Percentiles rank a stretch among this genome's conserved stretches.
These are phyloP conservation scores for Umbellularia californica DNA, from an alignment of 164 flowering plant species.

Conservation along the genomic window DNA sequence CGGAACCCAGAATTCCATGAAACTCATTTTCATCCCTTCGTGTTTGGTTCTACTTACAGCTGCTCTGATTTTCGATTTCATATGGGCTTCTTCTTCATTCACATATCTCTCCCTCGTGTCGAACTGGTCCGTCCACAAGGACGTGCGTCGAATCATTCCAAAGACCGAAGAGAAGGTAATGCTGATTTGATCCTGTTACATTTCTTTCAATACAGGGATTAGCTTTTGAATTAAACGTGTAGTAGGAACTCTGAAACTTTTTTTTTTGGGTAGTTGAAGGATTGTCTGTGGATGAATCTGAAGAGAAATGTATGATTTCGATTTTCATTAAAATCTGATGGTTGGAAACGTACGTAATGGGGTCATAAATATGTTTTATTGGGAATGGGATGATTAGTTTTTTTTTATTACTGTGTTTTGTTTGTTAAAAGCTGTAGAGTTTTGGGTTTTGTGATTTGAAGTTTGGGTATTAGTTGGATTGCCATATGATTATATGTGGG, in stretches of 20 bases:
- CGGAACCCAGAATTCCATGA: conserved; percentile 22
- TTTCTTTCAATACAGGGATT: not conserved
- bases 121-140: conserved; percentile 18
- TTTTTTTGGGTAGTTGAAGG: not conserved
- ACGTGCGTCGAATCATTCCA: conserved; percentile 9
- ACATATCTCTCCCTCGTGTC: conserved; percentile 19
- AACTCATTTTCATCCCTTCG: conserved; percentile 14
- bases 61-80: conserved; percentile 33
- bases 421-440: too few relatives aligned
- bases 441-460: too few relatives aligned
- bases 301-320: not conserved
- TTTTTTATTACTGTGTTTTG: too few relatives aligned
- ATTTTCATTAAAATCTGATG: not conserved
- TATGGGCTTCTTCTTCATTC: conserved; percentile 57
- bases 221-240: not conserved
- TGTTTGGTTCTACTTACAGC: conserved; percentile 33
- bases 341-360: too few relatives aligned
- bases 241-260: not conserved
- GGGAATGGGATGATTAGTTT: too few relatives aligned
- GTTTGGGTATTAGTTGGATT: too few relatives aligned
- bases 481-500: too few relatives aligned
- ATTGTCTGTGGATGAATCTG: not conserved
- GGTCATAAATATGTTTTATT: too few relatives aligned
- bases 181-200: not conserved
- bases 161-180: conserved; percentile 12